Conservation (phyloP, 2,329 filamentous ascomycete genomes). For the Botrytis aclada region DNA sequence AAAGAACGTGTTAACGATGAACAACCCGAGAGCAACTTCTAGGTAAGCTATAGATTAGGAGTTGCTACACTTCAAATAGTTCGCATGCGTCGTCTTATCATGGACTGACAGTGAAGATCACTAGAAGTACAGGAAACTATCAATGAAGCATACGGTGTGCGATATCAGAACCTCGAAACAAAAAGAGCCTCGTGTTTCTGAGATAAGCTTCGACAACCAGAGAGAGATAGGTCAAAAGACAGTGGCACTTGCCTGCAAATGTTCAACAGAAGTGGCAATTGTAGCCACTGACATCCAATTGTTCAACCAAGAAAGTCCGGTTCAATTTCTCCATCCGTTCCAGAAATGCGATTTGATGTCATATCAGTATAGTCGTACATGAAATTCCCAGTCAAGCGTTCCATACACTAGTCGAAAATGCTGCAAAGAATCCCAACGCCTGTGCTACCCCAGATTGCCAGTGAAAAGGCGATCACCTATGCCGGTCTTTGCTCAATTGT, state of each 20-base stretch:
- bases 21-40: too few relatives aligned
- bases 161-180: not conserved
- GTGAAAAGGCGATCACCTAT: slow-evolving; percentile 31
- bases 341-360: slow-evolving; percentile 14
- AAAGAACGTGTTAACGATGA: not conserved
- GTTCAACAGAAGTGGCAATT: not conserved
- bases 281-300: not conserved
- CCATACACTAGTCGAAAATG: slow-evolving; percentile 24
- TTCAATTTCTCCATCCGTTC: not conserved
- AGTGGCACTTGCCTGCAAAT: slow-evolving; percentile 7
- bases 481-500: slow-evolving; percentile 38
- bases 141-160: not conserved
- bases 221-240: not conserved
- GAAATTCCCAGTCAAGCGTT: slow-evolving; percentile 19
- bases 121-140: not conserved
- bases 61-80: not conserved
- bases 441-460: slow-evolving; percentile 6
- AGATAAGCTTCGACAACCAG: not conserved
- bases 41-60: not conserved
- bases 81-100: not conserved
- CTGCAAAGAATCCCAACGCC: slow-evolving; percentile 29
- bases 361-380: slow-evolving; percentile 27
- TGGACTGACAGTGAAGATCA: not conserved
- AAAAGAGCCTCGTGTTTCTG: not conserved
- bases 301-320: not conserved